Conservation (phyloP, 257 asterid genomes). For the Primulina tabacum region DNA sequence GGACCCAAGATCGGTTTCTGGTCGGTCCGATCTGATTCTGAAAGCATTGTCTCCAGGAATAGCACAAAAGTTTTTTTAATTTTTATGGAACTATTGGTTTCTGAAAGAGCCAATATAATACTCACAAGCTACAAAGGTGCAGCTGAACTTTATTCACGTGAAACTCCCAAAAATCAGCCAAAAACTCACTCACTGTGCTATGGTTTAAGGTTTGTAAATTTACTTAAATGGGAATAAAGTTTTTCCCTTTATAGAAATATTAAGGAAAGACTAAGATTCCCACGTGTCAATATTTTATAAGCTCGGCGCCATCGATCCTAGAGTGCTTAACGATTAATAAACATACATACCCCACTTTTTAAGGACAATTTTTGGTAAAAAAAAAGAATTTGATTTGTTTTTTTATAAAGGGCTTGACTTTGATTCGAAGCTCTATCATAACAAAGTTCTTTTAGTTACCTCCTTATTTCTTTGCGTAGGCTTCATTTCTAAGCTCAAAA, state of each 20-base stretch:
- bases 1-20: too few relatives aligned
- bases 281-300: conserved; percentile 51
- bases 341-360: conserved; percentile 6
- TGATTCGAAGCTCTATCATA: conserved; percentile 20
- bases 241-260: conserved; percentile 47
- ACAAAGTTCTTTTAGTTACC: background rate
- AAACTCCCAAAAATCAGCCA: conserved; percentile 18
- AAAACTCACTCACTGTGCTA: conserved; percentile 25
- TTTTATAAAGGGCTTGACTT: conserved; percentile 40
- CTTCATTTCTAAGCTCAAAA: conserved; percentile 24
- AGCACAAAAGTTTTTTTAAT: too few relatives aligned
- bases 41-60: too few relatives aligned
- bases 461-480: conserved; percentile 13
- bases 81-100: background rate
- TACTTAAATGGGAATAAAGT: conserved; percentile 37
- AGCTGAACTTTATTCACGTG: conserved; percentile 3
- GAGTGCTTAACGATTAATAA: conserved; percentile 14
- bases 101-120: background rate
- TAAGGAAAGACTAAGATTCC: conserved; percentile 31
- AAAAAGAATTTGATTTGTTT: conserved; percentile 13
- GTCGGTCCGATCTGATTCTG: too few relatives aligned
- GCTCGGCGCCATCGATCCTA: conserved; percentile 42
- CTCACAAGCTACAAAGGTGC: background rate
- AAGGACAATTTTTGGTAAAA: background rate
- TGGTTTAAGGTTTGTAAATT: conserved; percentile 37